Evolutionary conservation across 805 yeast genomes (phyloP), one percentile per base, ranked within the genome.

Genomic region (Candida xyloterini): DNA sequence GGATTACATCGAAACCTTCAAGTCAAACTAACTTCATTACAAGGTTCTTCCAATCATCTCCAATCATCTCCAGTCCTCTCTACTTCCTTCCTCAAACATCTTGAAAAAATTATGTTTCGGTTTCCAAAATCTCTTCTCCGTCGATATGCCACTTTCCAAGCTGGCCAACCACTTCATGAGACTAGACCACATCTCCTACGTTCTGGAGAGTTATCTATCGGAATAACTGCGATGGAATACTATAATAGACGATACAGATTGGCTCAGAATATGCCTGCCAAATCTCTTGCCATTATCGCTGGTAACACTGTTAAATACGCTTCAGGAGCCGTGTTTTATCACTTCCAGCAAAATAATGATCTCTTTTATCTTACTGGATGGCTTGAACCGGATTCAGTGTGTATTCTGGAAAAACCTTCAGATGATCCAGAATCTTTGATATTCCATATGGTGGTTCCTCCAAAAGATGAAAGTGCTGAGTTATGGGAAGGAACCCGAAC

Each of bases 401-500:
- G 78, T 46, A 59, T 82, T 8, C 61, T 87, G 31, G 95, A 84
- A 50, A 81, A 79, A 50, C 74, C 79, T 29, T 63, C 67, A 25
- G 68, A 70, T 38, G 63, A 71, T 42, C 65, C 73, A n/a, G 76
- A 73, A 18, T 76, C 78, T 35, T 68, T 77, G 25, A 59, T 73
- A 7, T 76, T 85, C 48, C 91, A 86, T 51, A 74, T 93, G 82
- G 66, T 89, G 35, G 95, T 91, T 3, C 96, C 89, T 3, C 89
- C 88, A 11, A 83, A 84, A 57, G 84, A 90, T 56, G 74, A 78
- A 5, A 71, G 70, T 34, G 77, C 75, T 15, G 99, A 93, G 63
- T 78, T 83, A 47, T 93, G 99, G 99, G 97, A 91, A 52, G 99
- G 99, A 10, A 81, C 77, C 30, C 75, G 95, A 52, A 83, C 95